Conservation (phyloP, 2,329 filamentous ascomycete species). For the Pestalotiopsis sp. region DNA sequence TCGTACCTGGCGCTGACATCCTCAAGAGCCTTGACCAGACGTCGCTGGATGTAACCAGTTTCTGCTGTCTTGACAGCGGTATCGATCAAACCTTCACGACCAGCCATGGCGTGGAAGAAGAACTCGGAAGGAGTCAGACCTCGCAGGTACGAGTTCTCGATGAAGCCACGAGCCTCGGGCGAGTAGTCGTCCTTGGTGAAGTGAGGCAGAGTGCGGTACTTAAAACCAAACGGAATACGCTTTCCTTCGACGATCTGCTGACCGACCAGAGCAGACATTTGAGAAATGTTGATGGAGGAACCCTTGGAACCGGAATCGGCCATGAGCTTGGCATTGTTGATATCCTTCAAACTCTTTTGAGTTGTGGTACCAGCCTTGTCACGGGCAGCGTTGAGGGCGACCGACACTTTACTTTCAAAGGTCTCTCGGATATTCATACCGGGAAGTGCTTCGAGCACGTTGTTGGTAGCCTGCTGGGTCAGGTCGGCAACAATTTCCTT, state of each 20-base stretch:
- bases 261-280: slow-evolving; percentile 97
- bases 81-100: slow-evolving; percentile 99
- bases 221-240: slow-evolving; percentile 98
- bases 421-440: slow-evolving; percentile 99
- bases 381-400: slow-evolving; percentile 91
- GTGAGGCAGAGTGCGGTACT: slow-evolving; percentile 94
- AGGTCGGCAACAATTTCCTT: slow-evolving; percentile 80
- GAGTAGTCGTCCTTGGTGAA: slow-evolving; percentile 99
- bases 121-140: slow-evolving; percentile 95
- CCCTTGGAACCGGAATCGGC: slow-evolving; percentile 96
- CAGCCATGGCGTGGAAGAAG: slow-evolving; percentile 99
- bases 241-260: slow-evolving; percentile 98
- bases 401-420: slow-evolving; percentile 96
- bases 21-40: slow-evolving; percentile 96
- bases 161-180: slow-evolving; percentile 93
- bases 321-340: slow-evolving; percentile 97
- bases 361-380: slow-evolving; percentile 94
- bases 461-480: slow-evolving; percentile 78
- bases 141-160: slow-evolving; percentile 97
- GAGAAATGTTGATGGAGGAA: slow-evolving; percentile 98
- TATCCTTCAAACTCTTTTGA: slow-evolving; percentile 88
- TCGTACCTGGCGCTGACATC: slow-evolving; percentile 98
- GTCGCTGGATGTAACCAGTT: slow-evolving; percentile 98
- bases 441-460: slow-evolving; percentile 87
- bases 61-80: slow-evolving; percentile 99